Evolutionary conservation across 495 filamentous ascomycete genomes (phyloP).

Genomic region (Podospora appendiculata): DNA sequence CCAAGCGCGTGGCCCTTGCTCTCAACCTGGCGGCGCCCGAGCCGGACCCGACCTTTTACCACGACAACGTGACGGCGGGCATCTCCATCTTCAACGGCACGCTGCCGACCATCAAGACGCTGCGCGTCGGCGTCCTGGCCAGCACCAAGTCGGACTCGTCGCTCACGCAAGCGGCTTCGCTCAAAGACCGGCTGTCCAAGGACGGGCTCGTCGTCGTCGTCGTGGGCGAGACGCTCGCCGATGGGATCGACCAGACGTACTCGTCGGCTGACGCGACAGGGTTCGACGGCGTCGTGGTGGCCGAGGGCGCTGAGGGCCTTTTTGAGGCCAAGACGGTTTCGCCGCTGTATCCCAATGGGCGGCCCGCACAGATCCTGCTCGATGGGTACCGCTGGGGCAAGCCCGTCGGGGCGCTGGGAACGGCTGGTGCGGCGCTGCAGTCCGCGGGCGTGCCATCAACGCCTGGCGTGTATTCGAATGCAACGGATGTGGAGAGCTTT

Average conservation of each 20-base stretch:
- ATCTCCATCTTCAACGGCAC: slow-evolving; percentile 53
- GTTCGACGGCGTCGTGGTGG: slow-evolving; percentile 64
- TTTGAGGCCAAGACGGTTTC: slow-evolving; percentile 33
- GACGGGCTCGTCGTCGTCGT: slow-evolving; percentile 50
- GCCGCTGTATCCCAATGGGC: slow-evolving; percentile 54
- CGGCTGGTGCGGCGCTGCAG: slow-evolving; percentile 28
- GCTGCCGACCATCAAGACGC: slow-evolving; percentile 51
- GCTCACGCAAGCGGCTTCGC: slow-evolving; percentile 38
- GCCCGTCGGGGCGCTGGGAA: slow-evolving; percentile 57
- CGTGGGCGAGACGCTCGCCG: slow-evolving; percentile 52
- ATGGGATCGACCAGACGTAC: slow-evolving; percentile 62
- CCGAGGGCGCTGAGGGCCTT: slow-evolving; percentile 47
- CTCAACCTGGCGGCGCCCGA: slow-evolving; percentile 50
- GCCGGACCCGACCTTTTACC: slow-evolving; percentile 59
- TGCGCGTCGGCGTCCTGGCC: slow-evolving; percentile 63
- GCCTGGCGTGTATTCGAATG: slow-evolving; percentile 46
- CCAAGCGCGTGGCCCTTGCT: slow-evolving; percentile 55
- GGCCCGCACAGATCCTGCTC: slow-evolving; percentile 57
- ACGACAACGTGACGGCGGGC: slow-evolving; percentile 57
- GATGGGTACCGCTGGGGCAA: slow-evolving; percentile 67
- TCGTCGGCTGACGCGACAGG: slow-evolving; percentile 58
- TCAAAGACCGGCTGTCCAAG: slow-evolving; percentile 38
- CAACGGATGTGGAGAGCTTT: slow-evolving; percentile 26
- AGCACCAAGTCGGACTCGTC: slow-evolving; percentile 27
- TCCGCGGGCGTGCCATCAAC: slow-evolving; percentile 31